Evolutionary conservation across 1,139 yeast species (phyloP).

Genomic region (Sugiyamaella castrensis): DNA sequence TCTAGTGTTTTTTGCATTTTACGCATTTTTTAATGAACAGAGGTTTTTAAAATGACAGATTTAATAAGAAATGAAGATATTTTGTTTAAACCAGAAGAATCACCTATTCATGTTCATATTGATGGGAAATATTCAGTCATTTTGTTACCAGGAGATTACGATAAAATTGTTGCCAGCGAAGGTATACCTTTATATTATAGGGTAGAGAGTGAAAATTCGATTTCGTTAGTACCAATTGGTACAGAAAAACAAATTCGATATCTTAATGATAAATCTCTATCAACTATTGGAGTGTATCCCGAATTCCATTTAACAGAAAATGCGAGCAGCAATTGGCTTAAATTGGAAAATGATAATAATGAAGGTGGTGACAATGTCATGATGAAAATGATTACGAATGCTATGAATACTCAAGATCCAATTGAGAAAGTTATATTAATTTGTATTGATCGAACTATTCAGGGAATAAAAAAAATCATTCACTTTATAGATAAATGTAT

Average conservation of each 20-base stretch:
- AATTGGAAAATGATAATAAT: neutral
- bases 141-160: conserved; percentile 2
- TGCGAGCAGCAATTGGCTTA: conserved; percentile 4
- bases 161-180: neutral
- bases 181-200: conserved; percentile 5
- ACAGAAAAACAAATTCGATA: conserved; percentile 7
- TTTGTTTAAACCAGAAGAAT: neutral
- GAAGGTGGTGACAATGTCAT: neutral
- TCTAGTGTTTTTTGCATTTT: no score
- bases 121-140: conserved; percentile 3
- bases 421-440: neutral
- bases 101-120: neutral
- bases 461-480: neutral
- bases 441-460: neutral
- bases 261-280: neutral
- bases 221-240: neutral
- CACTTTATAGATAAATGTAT: neutral
- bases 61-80: neutral
- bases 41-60: neutral
- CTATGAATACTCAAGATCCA: no score
- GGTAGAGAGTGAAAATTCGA: neutral
- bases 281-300: conserved; percentile 1
- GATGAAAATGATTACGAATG: neutral
- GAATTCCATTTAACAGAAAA: conserved; percentile 11
- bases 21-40: no score